Evolutionary conservation across 768 basidiomycete species (phyloP).

Genomic region (Tricholoma saponaceum): DNA sequence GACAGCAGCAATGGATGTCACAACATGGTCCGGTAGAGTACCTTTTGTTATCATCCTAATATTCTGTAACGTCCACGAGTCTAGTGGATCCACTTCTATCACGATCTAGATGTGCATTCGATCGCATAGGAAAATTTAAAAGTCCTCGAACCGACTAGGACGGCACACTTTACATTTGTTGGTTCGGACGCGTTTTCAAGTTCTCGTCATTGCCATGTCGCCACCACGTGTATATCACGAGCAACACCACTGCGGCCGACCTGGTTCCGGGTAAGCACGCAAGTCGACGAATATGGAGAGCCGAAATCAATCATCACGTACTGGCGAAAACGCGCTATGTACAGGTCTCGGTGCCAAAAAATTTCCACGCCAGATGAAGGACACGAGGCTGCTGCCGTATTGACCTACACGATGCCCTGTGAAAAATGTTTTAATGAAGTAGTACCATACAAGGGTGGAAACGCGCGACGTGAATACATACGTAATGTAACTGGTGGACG

Average conservation of each 20-base stretch:
- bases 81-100: background rate
- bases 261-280: no score
- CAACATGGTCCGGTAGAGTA: background rate
- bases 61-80: background rate
- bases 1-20: background rate
- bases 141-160: no score
- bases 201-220: background rate
- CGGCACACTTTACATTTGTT: no score
- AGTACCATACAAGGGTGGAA: background rate
- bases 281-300: background rate
- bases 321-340: background rate
- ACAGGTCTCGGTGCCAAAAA: no score
- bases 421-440: background rate
- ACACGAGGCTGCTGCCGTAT: conserved; percentile 13
- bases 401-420: conserved; percentile 12
- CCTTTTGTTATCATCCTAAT: background rate
- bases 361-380: background rate
- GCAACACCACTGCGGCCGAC: no score
- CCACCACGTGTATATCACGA: background rate
- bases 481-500: background rate
- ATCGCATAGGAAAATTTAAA: background rate
- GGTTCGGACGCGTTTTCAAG: background rate
- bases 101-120: background rate
- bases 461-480: background rate
- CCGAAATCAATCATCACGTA: background rate